A percentile compares a stretch with the other conserved stretches of the same genome.
Evolutionary conservation across 2,329 filamentous ascomycete genomes (phyloP).

Genomic region (Phialocephala sp.): DNA sequence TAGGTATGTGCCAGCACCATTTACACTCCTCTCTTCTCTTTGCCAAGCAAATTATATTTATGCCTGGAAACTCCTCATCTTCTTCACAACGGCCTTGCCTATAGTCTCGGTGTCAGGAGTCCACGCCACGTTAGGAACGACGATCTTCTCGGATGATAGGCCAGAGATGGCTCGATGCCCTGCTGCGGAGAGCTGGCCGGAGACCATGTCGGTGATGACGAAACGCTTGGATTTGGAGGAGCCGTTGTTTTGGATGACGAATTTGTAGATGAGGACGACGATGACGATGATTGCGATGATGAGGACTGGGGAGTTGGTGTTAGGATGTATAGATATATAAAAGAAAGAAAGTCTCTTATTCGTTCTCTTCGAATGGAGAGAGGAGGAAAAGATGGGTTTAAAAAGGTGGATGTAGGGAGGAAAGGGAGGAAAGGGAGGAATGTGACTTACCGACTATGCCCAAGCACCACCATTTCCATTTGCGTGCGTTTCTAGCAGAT

Average conservation of each 20-base stretch:
- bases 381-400: conserved; percentile 12
- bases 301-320: conserved; percentile 48
- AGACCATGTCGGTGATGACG: conserved; percentile 25
- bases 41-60: conserved; percentile 1
- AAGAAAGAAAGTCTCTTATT: neutral
- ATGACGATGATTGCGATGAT: conserved; percentile 58
- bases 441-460: conserved; percentile 65
- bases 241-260: conserved; percentile 46
- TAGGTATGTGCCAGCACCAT: conserved; percentile 13
- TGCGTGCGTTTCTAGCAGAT: conserved; percentile 74
- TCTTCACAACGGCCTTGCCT: neutral
- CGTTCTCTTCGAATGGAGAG: neutral
- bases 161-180: conserved; percentile 26
- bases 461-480: conserved; percentile 91
- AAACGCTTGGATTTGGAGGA: conserved; percentile 33
- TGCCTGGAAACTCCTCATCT: conserved; percentile 8
- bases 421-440: too few species aligned
- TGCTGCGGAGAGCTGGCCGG: conserved; percentile 19
- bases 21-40: neutral
- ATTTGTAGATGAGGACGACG: conserved; percentile 54
- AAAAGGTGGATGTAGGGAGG: conserved; percentile 1
- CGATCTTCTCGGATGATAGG: conserved; percentile 20
- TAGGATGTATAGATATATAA: conserved; percentile 20
- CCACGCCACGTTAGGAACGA: conserved; percentile 12
- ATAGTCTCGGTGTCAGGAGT: neutral